Evolutionary conservation across 495 filamentous ascomycete genomes (phyloP).

Genomic region (Clavariopsis aquatica): DNA sequence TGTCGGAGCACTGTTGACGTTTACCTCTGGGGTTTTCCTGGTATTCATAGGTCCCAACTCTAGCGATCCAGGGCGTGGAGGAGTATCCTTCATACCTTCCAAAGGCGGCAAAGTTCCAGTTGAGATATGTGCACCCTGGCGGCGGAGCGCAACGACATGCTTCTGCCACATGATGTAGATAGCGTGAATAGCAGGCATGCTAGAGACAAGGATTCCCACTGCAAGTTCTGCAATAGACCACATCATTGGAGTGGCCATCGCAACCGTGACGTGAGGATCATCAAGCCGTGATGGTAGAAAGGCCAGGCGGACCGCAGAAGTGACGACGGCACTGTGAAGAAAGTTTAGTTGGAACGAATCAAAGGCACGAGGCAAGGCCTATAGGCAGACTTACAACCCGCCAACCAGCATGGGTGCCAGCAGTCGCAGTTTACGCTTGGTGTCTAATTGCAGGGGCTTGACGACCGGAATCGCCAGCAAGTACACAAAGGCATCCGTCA

Average conservation of each 20-base stretch:
- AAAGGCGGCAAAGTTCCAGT: too few species aligned
- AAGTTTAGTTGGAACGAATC: background rate
- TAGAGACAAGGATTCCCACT: conserved; percentile 21
- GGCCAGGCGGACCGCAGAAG: conserved; percentile 17
- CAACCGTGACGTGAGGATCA: conserved; percentile 4
- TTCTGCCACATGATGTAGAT: conserved; percentile 9
- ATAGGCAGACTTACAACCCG: conserved; percentile 7
- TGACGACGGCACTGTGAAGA: conserved; percentile 14
- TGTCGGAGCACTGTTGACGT: too few species aligned
- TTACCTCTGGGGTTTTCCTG: too few species aligned
- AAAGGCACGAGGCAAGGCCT: background rate
- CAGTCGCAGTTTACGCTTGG: conserved; percentile 12
- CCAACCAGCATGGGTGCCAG: conserved; percentile 22
- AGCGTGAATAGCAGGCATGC: conserved; percentile 22
- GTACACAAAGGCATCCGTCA: conserved; percentile 18
- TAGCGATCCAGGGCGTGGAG: too few species aligned
- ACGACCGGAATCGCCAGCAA: conserved; percentile 20
- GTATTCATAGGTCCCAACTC: too few species aligned
- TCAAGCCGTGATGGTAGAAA: conserved; percentile 10
- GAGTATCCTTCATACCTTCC: too few species aligned
- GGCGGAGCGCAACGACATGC: conserved; percentile 7
- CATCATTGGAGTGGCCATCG: conserved; percentile 22
- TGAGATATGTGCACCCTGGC: too few species aligned
- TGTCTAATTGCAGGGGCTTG: conserved; percentile 20
- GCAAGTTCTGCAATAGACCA: conserved; percentile 16